Evolutionary conservation across 805 yeast genomes (phyloP).

Genomic region (Pichia ethanolica): DNA sequence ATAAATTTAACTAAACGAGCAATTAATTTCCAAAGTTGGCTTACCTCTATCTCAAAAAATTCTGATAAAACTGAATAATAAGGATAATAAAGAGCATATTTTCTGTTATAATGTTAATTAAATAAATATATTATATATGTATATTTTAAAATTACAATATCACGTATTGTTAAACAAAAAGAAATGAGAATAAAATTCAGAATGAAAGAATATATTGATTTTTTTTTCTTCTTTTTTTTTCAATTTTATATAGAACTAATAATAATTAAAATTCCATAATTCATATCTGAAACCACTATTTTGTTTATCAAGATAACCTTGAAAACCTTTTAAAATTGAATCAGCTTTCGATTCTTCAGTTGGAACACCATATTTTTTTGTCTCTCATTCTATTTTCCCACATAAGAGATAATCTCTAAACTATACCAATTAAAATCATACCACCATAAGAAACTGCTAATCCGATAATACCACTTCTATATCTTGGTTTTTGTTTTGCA

Average conservation of each 20-base stretch:
- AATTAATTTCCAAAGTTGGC: background rate
- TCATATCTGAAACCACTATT: background rate
- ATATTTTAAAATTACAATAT: too few relatives aligned
- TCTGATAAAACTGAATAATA: too few relatives aligned
- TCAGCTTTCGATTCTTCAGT: background rate
- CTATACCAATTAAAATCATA: background rate
- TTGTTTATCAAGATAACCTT: background rate
- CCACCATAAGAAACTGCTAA: background rate
- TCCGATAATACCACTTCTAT: background rate
- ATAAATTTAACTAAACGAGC: background rate
- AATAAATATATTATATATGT: too few relatives aligned
- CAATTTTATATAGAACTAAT: too few relatives aligned
- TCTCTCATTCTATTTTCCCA: background rate
- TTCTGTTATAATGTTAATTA: too few relatives aligned
- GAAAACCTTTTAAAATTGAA: background rate
- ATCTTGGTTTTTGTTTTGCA: slow-evolving; percentile 1
- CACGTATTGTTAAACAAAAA: too few relatives aligned
- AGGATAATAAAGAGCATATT: too few relatives aligned
- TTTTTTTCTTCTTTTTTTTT: too few relatives aligned
- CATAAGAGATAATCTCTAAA: background rate
- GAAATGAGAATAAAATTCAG: too few relatives aligned
- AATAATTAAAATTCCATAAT: background rate
- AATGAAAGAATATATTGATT: too few relatives aligned
- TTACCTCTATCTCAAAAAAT: too few relatives aligned
- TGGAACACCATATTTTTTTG: background rate